A percentile compares a stretch with the other conserved stretches of the same genome.
phyloP scores from a whole-genome alignment of 345 rosid species.

The Populus simonii region DNA sequence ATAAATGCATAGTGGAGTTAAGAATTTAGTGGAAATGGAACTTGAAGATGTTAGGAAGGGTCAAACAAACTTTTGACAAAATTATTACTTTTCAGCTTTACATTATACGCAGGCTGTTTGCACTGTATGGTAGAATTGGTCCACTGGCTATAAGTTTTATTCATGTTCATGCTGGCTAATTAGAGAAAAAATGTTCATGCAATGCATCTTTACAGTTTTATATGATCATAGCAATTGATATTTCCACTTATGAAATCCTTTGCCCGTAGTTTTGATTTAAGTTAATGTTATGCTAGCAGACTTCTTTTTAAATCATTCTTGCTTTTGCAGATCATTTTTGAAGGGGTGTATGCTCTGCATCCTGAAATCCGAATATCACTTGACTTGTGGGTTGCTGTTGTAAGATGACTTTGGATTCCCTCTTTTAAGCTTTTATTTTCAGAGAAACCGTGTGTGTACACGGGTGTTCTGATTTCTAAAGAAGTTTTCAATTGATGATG shows the following conservation, averaged over 20 bases:
- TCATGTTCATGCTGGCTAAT: background rate
- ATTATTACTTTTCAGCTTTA: background rate
- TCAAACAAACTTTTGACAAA: background rate
- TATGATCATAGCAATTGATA: slow-evolving; percentile 3
- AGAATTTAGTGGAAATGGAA: background rate
- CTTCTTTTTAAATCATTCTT: background rate
- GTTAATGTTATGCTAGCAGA: background rate
- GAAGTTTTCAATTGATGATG: background rate
- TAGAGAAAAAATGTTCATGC: background rate
- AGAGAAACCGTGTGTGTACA: background rate
- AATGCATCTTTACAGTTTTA: background rate
- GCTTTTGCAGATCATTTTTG: slow-evolving; percentile 71
- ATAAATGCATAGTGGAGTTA: background rate
- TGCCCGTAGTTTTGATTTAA: background rate
- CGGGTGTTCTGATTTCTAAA: background rate
- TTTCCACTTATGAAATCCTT: background rate
- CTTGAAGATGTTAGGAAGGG: background rate
- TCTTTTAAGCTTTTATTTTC: slow-evolving; percentile 12
- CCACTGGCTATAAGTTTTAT: background rate
- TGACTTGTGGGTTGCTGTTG: slow-evolving; percentile 98
- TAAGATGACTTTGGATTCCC: slow-evolving; percentile 43
- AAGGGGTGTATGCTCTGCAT: slow-evolving; percentile 95
- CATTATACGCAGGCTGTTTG: background rate
- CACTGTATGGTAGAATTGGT: background rate
- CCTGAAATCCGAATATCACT: slow-evolving; percentile 87